Base-by-base conservation (phyloP, 108 stramenopile species). In the Cyclostephanos tholiformis region DNA sequence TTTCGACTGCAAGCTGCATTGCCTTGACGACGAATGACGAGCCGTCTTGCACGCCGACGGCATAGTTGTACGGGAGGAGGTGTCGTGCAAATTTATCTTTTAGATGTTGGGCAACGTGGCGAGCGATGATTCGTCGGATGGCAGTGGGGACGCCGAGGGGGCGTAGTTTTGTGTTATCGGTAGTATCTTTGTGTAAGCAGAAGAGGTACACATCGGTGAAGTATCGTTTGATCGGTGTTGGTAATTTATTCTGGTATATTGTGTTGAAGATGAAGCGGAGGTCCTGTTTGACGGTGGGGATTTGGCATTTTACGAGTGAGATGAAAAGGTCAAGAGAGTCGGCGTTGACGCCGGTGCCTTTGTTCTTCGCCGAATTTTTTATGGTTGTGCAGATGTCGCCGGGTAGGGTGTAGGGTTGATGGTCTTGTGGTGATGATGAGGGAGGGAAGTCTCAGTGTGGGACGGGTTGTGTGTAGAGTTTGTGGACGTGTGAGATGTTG, bases 101-200 rank as follows among this genome's bases (percentile, higher is more conserved):
- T 22, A 14, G 48, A 3, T 14, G 14, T 0, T 14, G 26, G 64
- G 71, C 44, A 26, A 66, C 46, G 43, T 71, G 59, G 26, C 32
- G 67, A 1, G 27, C 71, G 14, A 66, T 56, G 64, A 78, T 53
- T 5, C 71, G 55, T 23, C 71, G 2, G 65, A 78, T 38, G 44
- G 77, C 71, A 2, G 71, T 59, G 1, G 63, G 71, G 0, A 78
- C 56, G 2, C 77, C 77, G n/a, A 78, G 64, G 8, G 71, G 70
- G 2, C 70, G 51, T 2, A 78, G 70, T 58, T 72, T 78, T 27
- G 51, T 41, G 3, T 49, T 63, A 43, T 78, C 69, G 14, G 49
- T 23, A 16, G 51, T 65, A 17, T 72, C 71, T 29, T 78, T 78
- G 22, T 78, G 56, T 6, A 78, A 65, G 20, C 71, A 71, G 20